phyloP scores from a whole-genome alignment of 2,329 filamentous ascomycete species.

The Verticillium tricorpus region DNA sequence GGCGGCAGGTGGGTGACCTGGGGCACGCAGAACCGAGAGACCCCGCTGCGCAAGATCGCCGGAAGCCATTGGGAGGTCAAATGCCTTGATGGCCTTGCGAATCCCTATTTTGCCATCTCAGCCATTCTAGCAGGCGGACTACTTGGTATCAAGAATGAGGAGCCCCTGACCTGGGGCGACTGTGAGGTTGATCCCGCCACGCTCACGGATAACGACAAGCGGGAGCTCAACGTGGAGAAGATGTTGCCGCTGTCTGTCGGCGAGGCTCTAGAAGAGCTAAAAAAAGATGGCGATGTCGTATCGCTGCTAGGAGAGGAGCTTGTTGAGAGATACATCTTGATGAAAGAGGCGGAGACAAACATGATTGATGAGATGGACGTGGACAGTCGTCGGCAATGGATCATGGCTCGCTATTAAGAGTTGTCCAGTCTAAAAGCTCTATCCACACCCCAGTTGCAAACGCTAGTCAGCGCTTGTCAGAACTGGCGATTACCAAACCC shows the following conservation, averaged over 20 bases:
- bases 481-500: too few relatives aligned
- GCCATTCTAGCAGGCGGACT: constrained; percentile 58
- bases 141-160: constrained; percentile 39
- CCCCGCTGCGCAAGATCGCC: constrained; percentile 64
- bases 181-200: constrained; percentile 49
- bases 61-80: constrained; percentile 74
- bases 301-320: constrained; percentile 43
- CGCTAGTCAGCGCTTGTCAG: too few relatives aligned
- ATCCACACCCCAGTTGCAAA: too few relatives aligned
- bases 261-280: constrained; percentile 50
- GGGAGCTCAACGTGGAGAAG: constrained; percentile 45
- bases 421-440: not conserved
- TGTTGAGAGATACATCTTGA: constrained; percentile 49
- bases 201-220: constrained; percentile 41
- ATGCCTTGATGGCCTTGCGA: constrained; percentile 73
- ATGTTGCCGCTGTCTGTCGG: constrained; percentile 51
- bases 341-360: constrained; percentile 56
- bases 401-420: constrained; percentile 60
- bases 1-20: constrained; percentile 76
- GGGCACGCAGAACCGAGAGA: constrained; percentile 78
- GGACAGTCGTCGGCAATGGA: constrained; percentile 48
- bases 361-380: constrained; percentile 45
- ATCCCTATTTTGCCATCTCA: constrained; percentile 67
- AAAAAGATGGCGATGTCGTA: constrained; percentile 39
- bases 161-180: constrained; percentile 45